These are phyloP conservation scores for Mediolabrus comicus DNA, from an alignment of 108 stramenopile genomes.

Conservation along the genomic window DNA sequence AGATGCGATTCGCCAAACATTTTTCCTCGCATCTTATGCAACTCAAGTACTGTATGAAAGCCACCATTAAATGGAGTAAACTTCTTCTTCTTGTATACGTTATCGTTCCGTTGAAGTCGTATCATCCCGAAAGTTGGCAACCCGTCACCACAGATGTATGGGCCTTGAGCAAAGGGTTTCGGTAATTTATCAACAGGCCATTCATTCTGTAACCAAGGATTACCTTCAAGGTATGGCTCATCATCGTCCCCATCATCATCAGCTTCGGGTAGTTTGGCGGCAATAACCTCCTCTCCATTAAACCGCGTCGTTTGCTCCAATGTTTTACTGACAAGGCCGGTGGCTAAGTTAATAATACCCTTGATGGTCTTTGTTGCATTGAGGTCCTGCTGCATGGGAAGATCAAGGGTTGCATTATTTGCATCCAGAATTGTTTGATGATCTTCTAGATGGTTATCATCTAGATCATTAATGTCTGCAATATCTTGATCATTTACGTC, in stretches of 20 bases:
- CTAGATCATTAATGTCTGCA: too few relatives aligned
- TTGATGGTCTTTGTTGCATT: not conserved
- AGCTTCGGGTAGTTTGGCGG: too few relatives aligned
- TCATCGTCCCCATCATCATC: not conserved
- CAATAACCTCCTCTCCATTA: not conserved
- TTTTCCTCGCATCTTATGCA: constrained; percentile 2
- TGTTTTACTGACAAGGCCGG: not conserved
- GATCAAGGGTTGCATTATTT: not conserved
- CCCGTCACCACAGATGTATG: too few relatives aligned
- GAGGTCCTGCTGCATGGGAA: not conserved
- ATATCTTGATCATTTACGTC: too few relatives aligned
- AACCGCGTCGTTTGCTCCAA: not conserved
- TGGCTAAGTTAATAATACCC: not conserved
- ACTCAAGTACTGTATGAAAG: not conserved
- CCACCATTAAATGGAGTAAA: not conserved
- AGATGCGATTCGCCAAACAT: not conserved
- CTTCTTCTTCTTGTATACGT: not conserved
- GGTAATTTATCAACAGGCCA: not conserved
- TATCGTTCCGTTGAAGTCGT: too few relatives aligned
- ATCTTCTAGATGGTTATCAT: too few relatives aligned
- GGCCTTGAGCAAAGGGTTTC: not conserved
- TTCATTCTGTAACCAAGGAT: not conserved
- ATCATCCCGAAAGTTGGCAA: too few relatives aligned
- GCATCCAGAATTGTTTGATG: too few relatives aligned
- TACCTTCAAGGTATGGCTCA: not conserved